Evolutionary conservation across 2,329 filamentous ascomycete genomes (phyloP), one percentile per base, ranked within the genome.

Genomic region (Xylaria sp.): DNA sequence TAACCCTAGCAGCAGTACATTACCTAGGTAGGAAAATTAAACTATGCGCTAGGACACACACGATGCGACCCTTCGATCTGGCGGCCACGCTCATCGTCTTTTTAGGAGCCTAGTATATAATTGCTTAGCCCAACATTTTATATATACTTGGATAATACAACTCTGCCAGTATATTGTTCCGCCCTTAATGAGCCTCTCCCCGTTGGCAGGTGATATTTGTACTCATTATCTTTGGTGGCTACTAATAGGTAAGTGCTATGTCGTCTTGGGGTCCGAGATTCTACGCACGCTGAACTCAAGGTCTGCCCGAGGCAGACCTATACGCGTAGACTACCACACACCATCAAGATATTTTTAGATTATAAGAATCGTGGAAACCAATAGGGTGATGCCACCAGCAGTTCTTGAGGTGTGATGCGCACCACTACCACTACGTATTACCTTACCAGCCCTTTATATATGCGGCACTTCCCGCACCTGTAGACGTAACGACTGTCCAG

Each of bases 291-390:
- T 7, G 23, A 33, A 46, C 48, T 18, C n/a, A 28, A 60, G 28
- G 15, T 36, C 33, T 54, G 13, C 12, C 36, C n/a, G 9, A 48
- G 33, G 15, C 54, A 43, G 20, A 60, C 46, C 0, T 46, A 64
- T 20, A 15, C 15, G 1, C 20, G 8, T 18, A n/a, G 28, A 25
- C 23, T 23, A 31, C 12, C 49, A 25, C 65, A 68, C 63, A 68
- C 65, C 65, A 68, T 25, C 1, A 56, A 9, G 28, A 9, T 70
- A 70, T 68, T 70, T 68, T 66, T 70, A 68, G 68, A 63, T 39
- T 61, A 7, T 9, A n/a, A 12, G 15, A 6, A 46, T 41, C 25
- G n/a, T 15, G 5, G 31, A 13, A 20, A 57, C 52, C 49, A 62
- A 49, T 62, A 48, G 39, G 41, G 23, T n/a, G 33, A 39, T 28